Evolutionary conservation across 1,139 yeast species (phyloP).

Genomic region (Candida sp.): DNA sequence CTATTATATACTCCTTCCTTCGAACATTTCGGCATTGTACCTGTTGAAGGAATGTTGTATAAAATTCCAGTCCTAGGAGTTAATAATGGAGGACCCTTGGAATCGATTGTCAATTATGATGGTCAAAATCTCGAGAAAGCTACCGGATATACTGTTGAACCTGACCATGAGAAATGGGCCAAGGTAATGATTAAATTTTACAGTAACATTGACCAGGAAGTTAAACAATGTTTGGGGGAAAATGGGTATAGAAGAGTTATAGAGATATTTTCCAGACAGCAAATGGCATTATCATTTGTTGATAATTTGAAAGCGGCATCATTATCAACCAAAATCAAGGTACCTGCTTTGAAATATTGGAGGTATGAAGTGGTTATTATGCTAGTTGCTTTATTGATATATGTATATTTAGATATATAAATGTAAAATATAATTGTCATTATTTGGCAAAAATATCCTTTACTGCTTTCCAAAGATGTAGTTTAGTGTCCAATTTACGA

Average conservation of each 20-base stretch:
- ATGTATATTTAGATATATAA: slow-evolving; percentile 2
- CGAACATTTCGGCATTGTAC: slow-evolving; percentile 98
- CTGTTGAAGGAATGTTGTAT: slow-evolving; percentile 87
- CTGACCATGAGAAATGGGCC: slow-evolving; percentile 63
- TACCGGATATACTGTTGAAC: slow-evolving; percentile 74
- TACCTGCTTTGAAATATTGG: slow-evolving; percentile 9
- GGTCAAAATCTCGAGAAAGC: slow-evolving; percentile 38
- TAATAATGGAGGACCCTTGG: slow-evolving; percentile 91
- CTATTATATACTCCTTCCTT: slow-evolving; percentile 84
- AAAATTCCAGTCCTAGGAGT: slow-evolving; percentile 85
- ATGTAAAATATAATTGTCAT: slow-evolving; percentile 1
- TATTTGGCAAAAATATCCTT: slow-evolving; percentile 22
- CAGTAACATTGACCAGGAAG: slow-evolving; percentile 22
- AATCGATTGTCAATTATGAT: slow-evolving; percentile 57
- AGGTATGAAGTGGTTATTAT: slow-evolving; percentile 7
- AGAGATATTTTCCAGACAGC: slow-evolving; percentile 54
- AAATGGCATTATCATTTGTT: slow-evolving; percentile 56
- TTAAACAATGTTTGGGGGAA: slow-evolving; percentile 32
- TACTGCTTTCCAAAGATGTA: slow-evolving; percentile 32
- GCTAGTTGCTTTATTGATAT: slow-evolving; percentile 6
- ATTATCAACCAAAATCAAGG: slow-evolving; percentile 11
- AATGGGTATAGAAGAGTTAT: slow-evolving; percentile 53
- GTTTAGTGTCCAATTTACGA: slow-evolving; percentile 17
- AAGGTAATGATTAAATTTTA: slow-evolving; percentile 46
- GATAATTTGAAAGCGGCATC: slow-evolving; percentile 15